Evolutionary conservation across 805 yeast genomes (phyloP).

Genomic region (Candida suzukii): DNA sequence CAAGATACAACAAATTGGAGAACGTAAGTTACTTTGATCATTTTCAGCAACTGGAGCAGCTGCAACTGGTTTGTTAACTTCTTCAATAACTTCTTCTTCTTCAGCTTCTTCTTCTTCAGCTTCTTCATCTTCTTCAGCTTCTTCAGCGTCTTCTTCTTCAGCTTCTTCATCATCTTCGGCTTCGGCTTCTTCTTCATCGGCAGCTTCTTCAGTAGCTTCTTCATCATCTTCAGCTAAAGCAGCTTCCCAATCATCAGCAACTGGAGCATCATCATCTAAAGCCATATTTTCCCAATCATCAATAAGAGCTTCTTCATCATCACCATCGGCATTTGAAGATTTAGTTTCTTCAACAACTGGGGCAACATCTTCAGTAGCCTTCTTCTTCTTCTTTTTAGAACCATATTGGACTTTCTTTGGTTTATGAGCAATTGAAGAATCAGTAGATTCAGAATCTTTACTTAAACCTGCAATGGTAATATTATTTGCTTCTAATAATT

Average conservation of each 20-base stretch:
- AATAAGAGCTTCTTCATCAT: constrained; percentile 50
- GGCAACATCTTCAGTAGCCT: constrained; percentile 21
- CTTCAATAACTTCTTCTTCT: constrained; percentile 14
- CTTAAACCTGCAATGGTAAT: constrained; percentile 70
- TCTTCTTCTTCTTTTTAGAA: constrained; percentile 56
- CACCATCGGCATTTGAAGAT: constrained; percentile 8
- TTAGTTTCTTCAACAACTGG: constrained; percentile 18
- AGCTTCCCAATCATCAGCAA: constrained; percentile 86
- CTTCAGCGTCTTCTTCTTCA: constrained; percentile 22
- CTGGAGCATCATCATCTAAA: constrained; percentile 42
- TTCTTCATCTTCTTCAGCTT: constrained; percentile 27
- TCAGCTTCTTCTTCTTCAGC: constrained; percentile 22
- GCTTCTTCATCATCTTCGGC: constrained; percentile 21
- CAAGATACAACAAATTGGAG: constrained; percentile 97
- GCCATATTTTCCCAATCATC: constrained; percentile 82
- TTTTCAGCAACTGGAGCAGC: constrained; percentile 16
- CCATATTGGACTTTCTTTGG: constrained; percentile 67
- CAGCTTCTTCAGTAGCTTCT: constrained; percentile 24
- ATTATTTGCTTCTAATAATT: constrained; percentile 66
- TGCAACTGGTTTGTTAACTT: constrained; percentile 14
- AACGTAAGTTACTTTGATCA: constrained; percentile 60
- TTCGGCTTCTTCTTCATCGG: constrained; percentile 12
- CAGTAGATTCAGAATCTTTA: too few relatives aligned
- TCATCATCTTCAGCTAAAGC: constrained; percentile 42
- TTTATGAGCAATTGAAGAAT: constrained; percentile 24